Conservation (phyloP, 768 basidiomycete genomes). For the Hygrocybe coccinea region DNA sequence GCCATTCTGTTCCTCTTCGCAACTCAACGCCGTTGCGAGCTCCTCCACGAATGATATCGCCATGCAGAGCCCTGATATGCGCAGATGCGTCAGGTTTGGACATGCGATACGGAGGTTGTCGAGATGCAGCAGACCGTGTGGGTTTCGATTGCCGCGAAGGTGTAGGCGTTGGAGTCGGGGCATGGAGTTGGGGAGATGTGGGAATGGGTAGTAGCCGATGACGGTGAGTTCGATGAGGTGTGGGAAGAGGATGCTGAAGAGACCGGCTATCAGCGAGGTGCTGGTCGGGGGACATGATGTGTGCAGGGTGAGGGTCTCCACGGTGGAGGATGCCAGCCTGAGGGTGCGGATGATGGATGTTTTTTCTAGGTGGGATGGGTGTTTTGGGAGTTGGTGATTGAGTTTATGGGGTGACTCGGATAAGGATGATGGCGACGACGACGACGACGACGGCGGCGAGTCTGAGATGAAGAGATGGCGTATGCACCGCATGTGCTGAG, state of each 20-base stretch:
- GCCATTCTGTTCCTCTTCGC: not conserved
- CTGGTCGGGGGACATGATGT: conserved; percentile 31
- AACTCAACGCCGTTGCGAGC: conserved; percentile 30
- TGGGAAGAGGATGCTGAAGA: conserved; percentile 43
- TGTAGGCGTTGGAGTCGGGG: conserved; percentile 40
- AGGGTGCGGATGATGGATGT: conserved; percentile 32
- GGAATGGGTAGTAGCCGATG: conserved; percentile 49
- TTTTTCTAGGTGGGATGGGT: conserved; percentile 7
- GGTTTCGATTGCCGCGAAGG: conserved; percentile 47
- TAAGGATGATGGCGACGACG: too few relatives aligned
- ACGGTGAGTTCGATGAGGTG: conserved; percentile 38
- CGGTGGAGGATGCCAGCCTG: conserved; percentile 35
- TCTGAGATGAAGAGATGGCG: conserved; percentile 45
- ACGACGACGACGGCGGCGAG: not conserved
- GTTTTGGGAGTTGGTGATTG: conserved; percentile 7
- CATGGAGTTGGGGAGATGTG: conserved; percentile 31
- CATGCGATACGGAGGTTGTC: conserved; percentile 36
- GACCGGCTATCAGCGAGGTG: conserved; percentile 36
- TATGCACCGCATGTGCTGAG: conserved; percentile 36
- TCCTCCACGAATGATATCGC: conserved; percentile 42
- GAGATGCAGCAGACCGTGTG: conserved; percentile 41
- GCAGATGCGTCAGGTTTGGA: conserved; percentile 36
- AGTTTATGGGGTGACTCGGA: too few relatives aligned
- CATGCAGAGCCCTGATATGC: conserved; percentile 40
- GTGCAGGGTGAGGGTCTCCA: conserved; percentile 39